Percentiles rank a stretch among this genome's conserved stretches.
phyloP scores from a whole-genome alignment of 805 yeast species.

The Hanseniaspora thailandica region DNA sequence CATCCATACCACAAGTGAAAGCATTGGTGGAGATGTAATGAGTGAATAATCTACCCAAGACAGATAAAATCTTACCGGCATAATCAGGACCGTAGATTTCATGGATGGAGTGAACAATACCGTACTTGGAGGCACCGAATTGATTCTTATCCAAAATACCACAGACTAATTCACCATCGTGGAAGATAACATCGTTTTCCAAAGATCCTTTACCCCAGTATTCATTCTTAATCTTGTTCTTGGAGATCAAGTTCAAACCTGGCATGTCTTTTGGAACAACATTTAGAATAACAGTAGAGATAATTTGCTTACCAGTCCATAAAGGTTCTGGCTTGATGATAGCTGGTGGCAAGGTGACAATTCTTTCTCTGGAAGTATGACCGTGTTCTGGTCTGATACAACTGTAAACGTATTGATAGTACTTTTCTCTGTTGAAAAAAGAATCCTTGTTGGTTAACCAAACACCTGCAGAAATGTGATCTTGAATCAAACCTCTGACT shows the following conservation, averaged over 20 bases:
- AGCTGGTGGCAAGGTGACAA: constrained; percentile 81
- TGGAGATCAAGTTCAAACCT: constrained; percentile 73
- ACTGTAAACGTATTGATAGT: constrained; percentile 88
- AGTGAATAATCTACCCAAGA: constrained; percentile 90
- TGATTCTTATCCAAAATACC: constrained; percentile 97
- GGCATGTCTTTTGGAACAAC: constrained; percentile 80
- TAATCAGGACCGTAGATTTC: constrained; percentile 87
- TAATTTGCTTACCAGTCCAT: constrained; percentile 98
- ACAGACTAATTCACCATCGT: constrained; percentile 72
- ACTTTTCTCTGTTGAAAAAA: constrained; percentile 79
- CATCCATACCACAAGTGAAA: constrained; percentile 99
- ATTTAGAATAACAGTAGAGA: constrained; percentile 80
- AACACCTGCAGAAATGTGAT: constrained; percentile 96
- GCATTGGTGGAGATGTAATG: constrained; percentile 86
- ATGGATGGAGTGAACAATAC: constrained; percentile 90
- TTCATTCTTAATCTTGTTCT: constrained; percentile 82
- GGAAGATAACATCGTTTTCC: constrained; percentile 79
- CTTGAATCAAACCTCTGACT: constrained; percentile 96
- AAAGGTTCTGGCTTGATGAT: constrained; percentile 72
- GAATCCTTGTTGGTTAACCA: constrained; percentile 93
- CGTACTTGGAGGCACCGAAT: constrained; percentile 95
- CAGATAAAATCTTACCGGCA: constrained; percentile 82
- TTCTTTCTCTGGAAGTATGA: constrained; percentile 59
- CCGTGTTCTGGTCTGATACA: constrained; percentile 97
- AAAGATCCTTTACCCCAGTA: constrained; percentile 82